These are phyloP conservation scores for Nyctanthes arbortristis DNA, from an alignment of 257 asterid species.

Conservation along the genomic window DNA sequence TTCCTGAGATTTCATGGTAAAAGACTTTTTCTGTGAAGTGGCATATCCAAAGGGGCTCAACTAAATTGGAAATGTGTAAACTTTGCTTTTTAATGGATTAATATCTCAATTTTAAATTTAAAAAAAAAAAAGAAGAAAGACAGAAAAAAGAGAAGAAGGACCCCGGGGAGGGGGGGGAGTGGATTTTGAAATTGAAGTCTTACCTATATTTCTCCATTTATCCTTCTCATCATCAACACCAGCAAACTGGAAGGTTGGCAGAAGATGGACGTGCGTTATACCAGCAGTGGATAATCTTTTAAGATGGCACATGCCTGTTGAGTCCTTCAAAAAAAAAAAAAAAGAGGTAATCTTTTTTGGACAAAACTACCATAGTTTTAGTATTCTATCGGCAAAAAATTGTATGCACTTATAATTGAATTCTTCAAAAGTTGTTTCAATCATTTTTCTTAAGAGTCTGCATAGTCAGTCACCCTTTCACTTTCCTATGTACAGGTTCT, in stretches of 20 bases:
- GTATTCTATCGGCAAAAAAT: conserved; percentile 7
- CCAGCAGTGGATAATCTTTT: conserved; percentile 82
- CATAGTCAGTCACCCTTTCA: neutral
- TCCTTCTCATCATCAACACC: conserved; percentile 78
- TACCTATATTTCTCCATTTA: conserved; percentile 84
- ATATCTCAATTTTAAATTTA: neutral
- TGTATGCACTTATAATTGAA: conserved; percentile 2
- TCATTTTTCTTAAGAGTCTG: conserved; percentile 10
- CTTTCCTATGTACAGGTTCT: neutral
- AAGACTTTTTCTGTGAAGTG: neutral
- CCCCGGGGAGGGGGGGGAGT: too few species aligned
- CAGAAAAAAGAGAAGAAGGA: neutral
- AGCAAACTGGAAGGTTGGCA: conserved; percentile 91
- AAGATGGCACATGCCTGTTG: conserved; percentile 84
- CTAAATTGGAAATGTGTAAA: neutral
- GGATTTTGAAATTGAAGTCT: too few species aligned
- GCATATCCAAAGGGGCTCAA: neutral
- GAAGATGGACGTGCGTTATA: conserved; percentile 80
- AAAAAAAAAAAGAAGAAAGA: neutral
- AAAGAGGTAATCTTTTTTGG: conserved; percentile 22
- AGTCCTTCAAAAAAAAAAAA: conserved; percentile 65
- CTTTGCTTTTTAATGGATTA: neutral
- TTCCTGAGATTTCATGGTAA: neutral
- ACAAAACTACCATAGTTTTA: neutral
- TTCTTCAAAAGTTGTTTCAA: conserved; percentile 7